Conservation (phyloP, 164 flowering plant species). For the Umbilicus rupestris region DNA sequence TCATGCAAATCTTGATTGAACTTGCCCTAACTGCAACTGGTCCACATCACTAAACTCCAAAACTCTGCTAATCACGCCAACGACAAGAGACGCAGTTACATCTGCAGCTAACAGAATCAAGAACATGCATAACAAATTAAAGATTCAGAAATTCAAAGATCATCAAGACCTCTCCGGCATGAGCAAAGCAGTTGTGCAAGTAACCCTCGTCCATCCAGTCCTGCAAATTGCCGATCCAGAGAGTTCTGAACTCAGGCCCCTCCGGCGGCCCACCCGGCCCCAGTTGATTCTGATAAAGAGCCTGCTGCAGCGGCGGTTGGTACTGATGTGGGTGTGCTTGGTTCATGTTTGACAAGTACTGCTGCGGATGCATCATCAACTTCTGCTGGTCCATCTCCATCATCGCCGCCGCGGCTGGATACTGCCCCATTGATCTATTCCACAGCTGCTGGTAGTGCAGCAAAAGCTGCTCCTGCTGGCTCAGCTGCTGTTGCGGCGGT, state of each 20-base stretch:
- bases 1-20: too few relatives aligned
- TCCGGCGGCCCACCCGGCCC: conserved; percentile 4
- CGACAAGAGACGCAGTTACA: not conserved
- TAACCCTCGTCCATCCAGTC: conserved; percentile 60
- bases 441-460: too few relatives aligned
- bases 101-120: not conserved
- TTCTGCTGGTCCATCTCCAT: conserved; percentile 23
- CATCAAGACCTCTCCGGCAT: conserved; percentile 36
- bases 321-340: too few relatives aligned
- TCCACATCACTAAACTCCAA: not conserved
- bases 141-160: not conserved
- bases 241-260: conserved; percentile 27
- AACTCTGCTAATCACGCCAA: not conserved
- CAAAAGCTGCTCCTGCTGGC: conserved; percentile 9
- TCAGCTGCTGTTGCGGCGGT: conserved; percentile 9
- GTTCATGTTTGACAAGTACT: too few relatives aligned
- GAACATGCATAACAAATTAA: not conserved
- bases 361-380: too few relatives aligned
- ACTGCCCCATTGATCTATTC: conserved; percentile 36
- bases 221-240: conserved; percentile 56
- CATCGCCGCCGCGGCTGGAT: conserved; percentile 28
- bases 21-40: too few relatives aligned
- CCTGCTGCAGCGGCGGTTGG: conserved; percentile 17
- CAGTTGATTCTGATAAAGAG: conserved; percentile 12
- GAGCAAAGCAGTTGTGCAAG: conserved; percentile 39